Evolutionary conservation across 768 basidiomycete species (phyloP), one percentile per base, ranked within the genome.

Genomic region (Suillus occidentalis): DNA sequence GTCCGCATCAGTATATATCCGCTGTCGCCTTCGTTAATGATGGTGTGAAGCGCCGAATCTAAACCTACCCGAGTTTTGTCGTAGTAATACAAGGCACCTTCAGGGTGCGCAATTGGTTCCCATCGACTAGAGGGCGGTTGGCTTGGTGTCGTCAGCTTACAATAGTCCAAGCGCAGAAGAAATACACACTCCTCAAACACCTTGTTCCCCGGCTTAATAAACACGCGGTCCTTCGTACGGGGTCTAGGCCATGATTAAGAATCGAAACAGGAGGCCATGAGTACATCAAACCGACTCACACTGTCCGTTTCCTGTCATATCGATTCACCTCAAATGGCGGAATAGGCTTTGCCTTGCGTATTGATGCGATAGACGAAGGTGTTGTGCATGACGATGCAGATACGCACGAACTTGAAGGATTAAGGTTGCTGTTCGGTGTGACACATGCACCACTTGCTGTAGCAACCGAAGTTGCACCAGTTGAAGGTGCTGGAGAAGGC

Each of bases 21-120:
- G 77, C 82, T 84, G 61, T 8, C 22, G 16, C 22, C 14, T 39
- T 18, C 4, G 20, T 36, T 10, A 61, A 28, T 62, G 20, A 65
- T 50, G 43, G 12, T 16, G 14, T 47, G 25, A 36, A 5, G 12
- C 1, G 4, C 6, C 39, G 10, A 4, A 37, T 14, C 36, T 6
- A 12, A 39, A 60, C 75, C 0, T 49, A 84, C 84, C 71, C 79
- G 77, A 8, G 72, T 65, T 50, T 65, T 36, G 58, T 85, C 75
- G 67, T 76, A 81, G 65, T 84, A 87, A 69, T 87, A 88, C 28
- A 81, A 76, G 7, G 79, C 79, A 7, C 87, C 87, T 73, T 88
- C 86, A 0, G 86, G 85, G 70, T 87, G 86, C 3, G 75, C 70
- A 39, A 75, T 73, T 5, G 77, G 67, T 8, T 61, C 70, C 86